Evolutionary conservation across 108 stramenopile genomes (phyloP), one percentile per base, ranked within the genome.

Genomic region (Discostella pseudostelligera): DNA sequence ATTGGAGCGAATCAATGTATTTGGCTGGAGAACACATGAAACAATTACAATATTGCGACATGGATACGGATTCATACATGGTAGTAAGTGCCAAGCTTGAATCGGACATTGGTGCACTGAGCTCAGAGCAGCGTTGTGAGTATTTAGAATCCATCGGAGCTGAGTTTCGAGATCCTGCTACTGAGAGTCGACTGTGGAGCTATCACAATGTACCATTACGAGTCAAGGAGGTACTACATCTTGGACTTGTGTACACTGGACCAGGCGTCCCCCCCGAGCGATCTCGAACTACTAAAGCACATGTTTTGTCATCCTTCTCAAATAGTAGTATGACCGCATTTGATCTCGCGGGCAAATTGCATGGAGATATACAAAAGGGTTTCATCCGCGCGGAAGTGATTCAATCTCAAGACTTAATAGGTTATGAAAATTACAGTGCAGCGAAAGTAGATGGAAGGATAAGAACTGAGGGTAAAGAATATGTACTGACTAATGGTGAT

Each of bases 361-460:
- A 97, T 84, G 85, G 88, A n/a, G 94, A 96, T 60, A 92, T 97
- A 64, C 80, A 87, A 59, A 76, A 81, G 21, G 93, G 96, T 28
- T 97, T 97, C 67, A 93, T 96, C 62, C 83, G 84, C 3, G 97
- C 97, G 14, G 95, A 97, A 55, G 82, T 88, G 14, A 71, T 74
- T 8, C 39, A 51, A 42, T 81, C 83, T 13, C 9, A 26, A 7
- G 65, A 69, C 12, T 64, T 88, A 42, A 46, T 88, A 8, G 54
- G 73, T 47, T 65, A 79, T 67, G 66, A 59, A 1, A 68, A 32
- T 58, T 83, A 93, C 57, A 83, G 75, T 50, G 81, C 76, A 8
- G 95, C 92, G 16, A 94, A 86, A 68, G 93, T 92, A 17, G 64
- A 69, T 22, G 95, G 97, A 11, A 49, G 47, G 32, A 26, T 95